Conservation (phyloP, 768 basidiomycete species). For the Rhodotorula diobovata region DNA sequence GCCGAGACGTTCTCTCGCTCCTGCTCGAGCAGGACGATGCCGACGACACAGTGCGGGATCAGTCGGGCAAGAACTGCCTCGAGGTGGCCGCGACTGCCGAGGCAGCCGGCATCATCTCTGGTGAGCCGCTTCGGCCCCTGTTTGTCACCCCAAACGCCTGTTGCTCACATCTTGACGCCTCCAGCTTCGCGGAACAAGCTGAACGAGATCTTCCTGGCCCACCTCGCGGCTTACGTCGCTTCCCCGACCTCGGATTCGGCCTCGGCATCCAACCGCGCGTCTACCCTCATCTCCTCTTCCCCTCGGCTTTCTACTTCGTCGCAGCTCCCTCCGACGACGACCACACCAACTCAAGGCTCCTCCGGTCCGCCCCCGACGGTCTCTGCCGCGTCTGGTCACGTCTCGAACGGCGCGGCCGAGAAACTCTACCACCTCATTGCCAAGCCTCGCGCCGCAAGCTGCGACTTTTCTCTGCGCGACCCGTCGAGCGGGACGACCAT, state of each 20-base stretch:
- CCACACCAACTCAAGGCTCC: constrained; percentile 45
- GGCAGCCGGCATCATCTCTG: constrained; percentile 55
- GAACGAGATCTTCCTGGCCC: constrained; percentile 40
- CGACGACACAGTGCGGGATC: constrained; percentile 70
- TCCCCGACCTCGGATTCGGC: constrained; percentile 20
- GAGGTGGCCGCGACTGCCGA: constrained; percentile 62
- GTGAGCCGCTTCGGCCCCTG: constrained; percentile 46
- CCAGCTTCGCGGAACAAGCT: constrained; percentile 63
- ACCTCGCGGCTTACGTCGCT: constrained; percentile 39
- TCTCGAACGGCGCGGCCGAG: constrained; percentile 33
- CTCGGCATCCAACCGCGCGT: constrained; percentile 1
- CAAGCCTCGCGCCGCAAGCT: constrained; percentile 63
- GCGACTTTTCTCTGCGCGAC: constrained; percentile 77
- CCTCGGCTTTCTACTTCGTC: constrained; percentile 70
- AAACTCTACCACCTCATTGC: constrained; percentile 54
- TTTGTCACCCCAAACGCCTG: neutral
- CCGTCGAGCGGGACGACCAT: constrained; percentile 60
- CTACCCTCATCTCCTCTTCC: constrained; percentile 57
- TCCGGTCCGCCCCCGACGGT: constrained; percentile 48
- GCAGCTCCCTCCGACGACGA: constrained; percentile 53
- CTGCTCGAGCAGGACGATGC: constrained; percentile 73
- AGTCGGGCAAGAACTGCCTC: constrained; percentile 61
- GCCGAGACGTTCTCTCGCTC: constrained; percentile 66
- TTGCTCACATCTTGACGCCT: constrained; percentile 38
- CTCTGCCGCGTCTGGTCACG: constrained; percentile 42